Base-by-base conservation (phyloP, 176 grass and related monocot genomes). In the Rhynchospora pubera region DNA sequence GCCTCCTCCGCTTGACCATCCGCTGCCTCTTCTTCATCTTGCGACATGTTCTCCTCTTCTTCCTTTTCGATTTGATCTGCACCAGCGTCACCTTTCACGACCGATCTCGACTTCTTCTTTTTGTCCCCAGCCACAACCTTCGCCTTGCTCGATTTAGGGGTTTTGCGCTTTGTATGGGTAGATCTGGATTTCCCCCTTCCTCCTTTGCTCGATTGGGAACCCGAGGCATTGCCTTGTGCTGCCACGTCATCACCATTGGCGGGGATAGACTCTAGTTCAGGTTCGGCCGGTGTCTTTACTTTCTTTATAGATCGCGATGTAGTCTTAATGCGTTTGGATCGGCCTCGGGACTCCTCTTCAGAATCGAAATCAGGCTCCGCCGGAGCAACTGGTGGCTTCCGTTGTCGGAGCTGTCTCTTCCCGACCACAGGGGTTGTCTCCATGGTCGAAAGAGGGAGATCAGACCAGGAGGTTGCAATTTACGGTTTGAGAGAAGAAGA, bases 1-100 rank as follows among this genome's bases (percentile, higher is more conserved):
- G 1, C 47, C 65, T 4, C 16, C 14, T 48, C 80, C 46, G 87
- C 69, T 28, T 79, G 21, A 6, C 24, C 22, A 19, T 65, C n/a
- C 10, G 51, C 70, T 66, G 55, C 77, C 80, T 70, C 13, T 23
- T 65, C 57, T 59, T n/a, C 62, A 10, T 11, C 21, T 7, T 10
- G 32, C 62, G 4, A 7, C 61, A 13, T 6, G 2, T 76, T 23
- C 9, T 39, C 19, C 1, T 65, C 22, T 15, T 9, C 39, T 57
- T 22, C 26, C 11, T 3, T 32, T 68, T 85, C 66, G 45, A 23
- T 23, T 3, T 53, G 55, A 16, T 9, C 73, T 56, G 63, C 78
- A 0, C 84, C 87, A 3, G 61, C 66, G 7, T 86, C 83, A 0
- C 71, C 89, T 67, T 87, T 59, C 0, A 86, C 87, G 0, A 92